A percentile compares a stretch with the other conserved stretches of the same genome.
phyloP scores from a whole-genome alignment of 129 eudicot species.

The Helianthus annuus region DNA sequence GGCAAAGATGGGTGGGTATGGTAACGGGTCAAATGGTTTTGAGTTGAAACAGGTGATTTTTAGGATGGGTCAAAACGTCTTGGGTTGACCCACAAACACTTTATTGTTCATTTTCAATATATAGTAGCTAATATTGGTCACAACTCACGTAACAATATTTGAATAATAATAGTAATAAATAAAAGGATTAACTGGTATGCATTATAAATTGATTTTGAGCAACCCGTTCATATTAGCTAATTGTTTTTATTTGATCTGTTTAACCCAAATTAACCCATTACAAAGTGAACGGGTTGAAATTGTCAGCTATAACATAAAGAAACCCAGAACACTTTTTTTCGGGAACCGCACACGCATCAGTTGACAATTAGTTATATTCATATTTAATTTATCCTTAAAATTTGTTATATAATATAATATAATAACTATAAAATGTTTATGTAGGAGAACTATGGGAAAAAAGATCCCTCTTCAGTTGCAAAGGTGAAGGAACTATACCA shows the following conservation, averaged over 20 bases:
- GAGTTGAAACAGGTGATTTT: conserved; percentile 1
- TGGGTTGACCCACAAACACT: not conserved
- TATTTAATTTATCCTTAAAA: not conserved
- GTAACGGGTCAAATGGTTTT: not conserved
- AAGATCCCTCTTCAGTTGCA: conserved; percentile 74
- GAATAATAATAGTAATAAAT: not conserved
- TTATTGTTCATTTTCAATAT: not conserved
- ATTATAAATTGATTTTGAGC: not conserved
- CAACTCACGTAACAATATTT: not conserved
- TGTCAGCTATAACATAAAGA: not conserved
- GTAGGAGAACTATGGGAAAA: conserved; percentile 83
- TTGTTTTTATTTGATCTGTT: not conserved
- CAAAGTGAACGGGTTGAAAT: not conserved
- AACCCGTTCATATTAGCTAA: not conserved
- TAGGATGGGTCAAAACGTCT: not conserved
- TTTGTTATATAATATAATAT: not conserved
- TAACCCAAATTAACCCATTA: not conserved
- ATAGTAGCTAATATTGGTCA: not conserved
- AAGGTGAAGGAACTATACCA: conserved; percentile 74
- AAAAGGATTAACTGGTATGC: not conserved
- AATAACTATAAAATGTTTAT: not conserved
- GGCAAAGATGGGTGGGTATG: not conserved
- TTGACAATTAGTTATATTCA: not conserved
- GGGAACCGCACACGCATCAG: not conserved
- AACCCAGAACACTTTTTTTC: not conserved